phyloP scores from a whole-genome alignment of 2,329 filamentous ascomycete genomes.

The Ophiostoma tasmaniense region DNA sequence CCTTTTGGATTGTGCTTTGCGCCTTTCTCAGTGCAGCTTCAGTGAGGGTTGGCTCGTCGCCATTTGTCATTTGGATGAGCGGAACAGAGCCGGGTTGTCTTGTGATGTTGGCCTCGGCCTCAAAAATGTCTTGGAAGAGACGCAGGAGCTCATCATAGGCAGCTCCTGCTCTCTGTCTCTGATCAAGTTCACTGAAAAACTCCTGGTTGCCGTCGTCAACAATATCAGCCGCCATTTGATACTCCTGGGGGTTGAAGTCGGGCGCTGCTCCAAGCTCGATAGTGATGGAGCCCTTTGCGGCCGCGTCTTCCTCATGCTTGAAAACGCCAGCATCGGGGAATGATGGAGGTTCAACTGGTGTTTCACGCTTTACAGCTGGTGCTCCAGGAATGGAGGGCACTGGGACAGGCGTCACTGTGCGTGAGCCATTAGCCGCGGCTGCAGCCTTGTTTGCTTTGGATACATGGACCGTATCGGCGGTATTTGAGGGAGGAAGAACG shows the following conservation, averaged over 20 bases:
- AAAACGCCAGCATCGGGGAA: not conserved
- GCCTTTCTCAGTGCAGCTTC: constrained; percentile 59
- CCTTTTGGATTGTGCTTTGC: constrained; percentile 64
- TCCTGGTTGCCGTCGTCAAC: constrained; percentile 47
- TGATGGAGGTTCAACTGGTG: not conserved
- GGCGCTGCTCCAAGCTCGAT: constrained; percentile 39
- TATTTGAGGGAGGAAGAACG: constrained; percentile 18
- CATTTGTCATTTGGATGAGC: constrained; percentile 44
- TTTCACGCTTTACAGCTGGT: not conserved
- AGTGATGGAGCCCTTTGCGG: constrained; percentile 29
- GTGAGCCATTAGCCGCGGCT: not conserved
- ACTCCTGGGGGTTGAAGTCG: constrained; percentile 45
- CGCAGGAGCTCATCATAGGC: constrained; percentile 62
- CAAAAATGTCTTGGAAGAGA: constrained; percentile 63
- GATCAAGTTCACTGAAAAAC: constrained; percentile 58
- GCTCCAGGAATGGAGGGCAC: not conserved
- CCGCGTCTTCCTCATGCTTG: not conserved
- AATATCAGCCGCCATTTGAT: constrained; percentile 38
- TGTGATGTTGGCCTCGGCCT: constrained; percentile 63
- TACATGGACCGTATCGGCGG: not conserved
- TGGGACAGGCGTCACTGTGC: constrained; percentile 4
- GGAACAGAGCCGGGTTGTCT: constrained; percentile 46
- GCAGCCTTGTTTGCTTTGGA: not conserved
- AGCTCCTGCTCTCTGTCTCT: constrained; percentile 70
- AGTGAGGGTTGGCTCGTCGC: constrained; percentile 58